Evolutionary conservation across 129 eudicot species (phyloP).

Genomic region (Chrysanthemum seticuspe): DNA sequence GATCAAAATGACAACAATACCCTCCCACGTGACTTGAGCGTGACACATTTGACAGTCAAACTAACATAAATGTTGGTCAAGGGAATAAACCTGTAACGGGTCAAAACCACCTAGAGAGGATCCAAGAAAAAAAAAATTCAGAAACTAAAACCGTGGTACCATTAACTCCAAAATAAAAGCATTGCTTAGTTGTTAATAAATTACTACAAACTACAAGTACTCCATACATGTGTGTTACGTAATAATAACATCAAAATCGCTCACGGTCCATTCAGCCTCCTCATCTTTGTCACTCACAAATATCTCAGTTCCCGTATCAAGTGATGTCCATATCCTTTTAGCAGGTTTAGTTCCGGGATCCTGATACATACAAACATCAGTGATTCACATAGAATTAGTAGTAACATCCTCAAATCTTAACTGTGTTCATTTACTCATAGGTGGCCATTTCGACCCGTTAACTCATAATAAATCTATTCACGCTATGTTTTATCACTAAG

Average conservation of each 20-base stretch:
- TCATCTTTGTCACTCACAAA: conserved; percentile 68
- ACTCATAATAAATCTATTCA: not conserved
- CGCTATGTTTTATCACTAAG: not conserved
- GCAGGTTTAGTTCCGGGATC: conserved; percentile 87
- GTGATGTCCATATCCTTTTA: conserved; percentile 82
- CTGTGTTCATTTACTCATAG: not conserved
- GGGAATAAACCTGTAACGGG: too few relatives aligned
- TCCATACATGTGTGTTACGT: conserved; percentile 20
- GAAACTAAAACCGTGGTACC: too few relatives aligned
- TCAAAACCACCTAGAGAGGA: too few relatives aligned
- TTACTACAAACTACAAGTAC: not conserved
- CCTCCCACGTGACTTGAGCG: too few relatives aligned
- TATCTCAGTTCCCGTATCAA: conserved; percentile 88
- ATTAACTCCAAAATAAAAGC: too few relatives aligned
- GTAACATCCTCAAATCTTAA: not conserved
- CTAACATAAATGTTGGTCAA: too few relatives aligned
- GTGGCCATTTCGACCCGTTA: not conserved
- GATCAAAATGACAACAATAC: too few relatives aligned
- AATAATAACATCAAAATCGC: conserved; percentile 75
- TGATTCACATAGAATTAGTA: too few relatives aligned
- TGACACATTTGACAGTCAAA: too few relatives aligned
- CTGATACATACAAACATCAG: conserved; percentile 26
- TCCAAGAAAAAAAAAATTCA: too few relatives aligned
- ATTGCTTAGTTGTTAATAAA: not conserved
- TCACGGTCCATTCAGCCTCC: conserved; percentile 86